Conservation (phyloP, 768 basidiomycete genomes). For the Kwoniella shandongensis region DNA sequence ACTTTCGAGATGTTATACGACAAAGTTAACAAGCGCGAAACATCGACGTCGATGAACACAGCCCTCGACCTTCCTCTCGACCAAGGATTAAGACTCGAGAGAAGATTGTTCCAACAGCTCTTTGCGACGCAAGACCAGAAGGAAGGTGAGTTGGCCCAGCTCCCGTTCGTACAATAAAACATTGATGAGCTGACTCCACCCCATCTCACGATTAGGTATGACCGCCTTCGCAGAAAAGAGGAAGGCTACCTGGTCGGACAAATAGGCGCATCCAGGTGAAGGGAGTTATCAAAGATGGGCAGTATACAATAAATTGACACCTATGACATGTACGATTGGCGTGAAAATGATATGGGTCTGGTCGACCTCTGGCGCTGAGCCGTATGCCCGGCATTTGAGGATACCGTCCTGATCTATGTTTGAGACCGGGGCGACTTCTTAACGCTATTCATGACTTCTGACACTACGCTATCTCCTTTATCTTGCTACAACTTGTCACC, state of each 20-base stretch:
- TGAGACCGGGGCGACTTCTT: conserved; percentile 3
- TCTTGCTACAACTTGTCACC: not conserved
- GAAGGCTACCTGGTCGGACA: conserved; percentile 75
- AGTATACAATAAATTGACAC: no score
- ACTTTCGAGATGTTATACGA: no score
- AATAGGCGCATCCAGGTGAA: no score
- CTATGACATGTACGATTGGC: no score
- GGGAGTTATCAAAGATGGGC: no score
- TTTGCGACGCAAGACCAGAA: conserved; percentile 95
- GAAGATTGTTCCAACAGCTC: conserved; percentile 82
- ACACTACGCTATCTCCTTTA: not conserved
- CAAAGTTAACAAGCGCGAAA: no score
- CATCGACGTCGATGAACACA: no score
- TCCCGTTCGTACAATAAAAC: not conserved
- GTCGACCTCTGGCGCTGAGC: no score
- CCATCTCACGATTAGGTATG: conserved; percentile 71
- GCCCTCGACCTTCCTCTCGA: conserved; percentile 77
- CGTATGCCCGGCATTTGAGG: no score
- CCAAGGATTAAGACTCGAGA: conserved; percentile 83
- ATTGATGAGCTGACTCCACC: not conserved
- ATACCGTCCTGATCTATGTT: no score
- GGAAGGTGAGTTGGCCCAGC: conserved; percentile 66
- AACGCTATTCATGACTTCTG: not conserved
- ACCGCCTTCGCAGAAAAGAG: conserved; percentile 90
- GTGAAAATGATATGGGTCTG: no score